Percentiles rank a stretch among this genome's conserved stretches.
These are phyloP conservation scores for Nematocida sp. DNA, from an alignment of 371 early-diverging fungal species.

Conservation along the genomic window DNA sequence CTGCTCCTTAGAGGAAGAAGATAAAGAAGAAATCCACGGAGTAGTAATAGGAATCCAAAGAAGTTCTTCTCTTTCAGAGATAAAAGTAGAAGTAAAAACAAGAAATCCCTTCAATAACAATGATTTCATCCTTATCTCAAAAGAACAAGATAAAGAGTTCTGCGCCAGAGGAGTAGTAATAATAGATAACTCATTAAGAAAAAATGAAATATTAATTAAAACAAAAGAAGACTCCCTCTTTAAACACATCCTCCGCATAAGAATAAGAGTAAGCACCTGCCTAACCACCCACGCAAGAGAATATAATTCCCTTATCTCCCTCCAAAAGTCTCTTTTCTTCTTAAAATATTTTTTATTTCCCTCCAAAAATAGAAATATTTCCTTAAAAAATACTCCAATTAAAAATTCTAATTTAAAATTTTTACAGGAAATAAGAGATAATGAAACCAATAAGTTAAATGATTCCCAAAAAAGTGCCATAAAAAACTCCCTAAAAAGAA, in stretches of 20 bases:
- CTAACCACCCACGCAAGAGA: constrained; percentile 1
- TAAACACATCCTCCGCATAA: background rate
- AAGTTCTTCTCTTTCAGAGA: background rate
- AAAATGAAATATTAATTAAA: too few species aligned
- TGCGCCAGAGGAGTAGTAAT: constrained; percentile 5
- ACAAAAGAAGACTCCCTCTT: too few species aligned
- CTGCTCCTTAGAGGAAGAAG: background rate
- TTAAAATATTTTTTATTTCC: too few species aligned
- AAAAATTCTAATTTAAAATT: too few species aligned
- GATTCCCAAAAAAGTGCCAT: constrained; percentile 53
- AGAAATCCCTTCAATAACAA: background rate
- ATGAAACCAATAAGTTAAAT: constrained; percentile 30
- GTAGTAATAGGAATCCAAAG: background rate
- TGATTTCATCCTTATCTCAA: constrained; percentile 7
- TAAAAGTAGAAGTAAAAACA: background rate
- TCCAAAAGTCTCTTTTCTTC: too few species aligned
- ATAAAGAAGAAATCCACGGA: background rate
- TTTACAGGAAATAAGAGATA: background rate
- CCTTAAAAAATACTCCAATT: too few species aligned
- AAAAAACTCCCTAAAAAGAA: background rate
- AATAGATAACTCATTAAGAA: background rate
- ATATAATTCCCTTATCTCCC: too few species aligned
- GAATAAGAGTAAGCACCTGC: background rate
- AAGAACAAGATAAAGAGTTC: background rate
- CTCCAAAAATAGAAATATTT: too few species aligned